Evolutionary conservation across 331 rosid genomes (phyloP), one percentile per base, ranked within the genome.

Genomic region (Rosa hybrid): DNA sequence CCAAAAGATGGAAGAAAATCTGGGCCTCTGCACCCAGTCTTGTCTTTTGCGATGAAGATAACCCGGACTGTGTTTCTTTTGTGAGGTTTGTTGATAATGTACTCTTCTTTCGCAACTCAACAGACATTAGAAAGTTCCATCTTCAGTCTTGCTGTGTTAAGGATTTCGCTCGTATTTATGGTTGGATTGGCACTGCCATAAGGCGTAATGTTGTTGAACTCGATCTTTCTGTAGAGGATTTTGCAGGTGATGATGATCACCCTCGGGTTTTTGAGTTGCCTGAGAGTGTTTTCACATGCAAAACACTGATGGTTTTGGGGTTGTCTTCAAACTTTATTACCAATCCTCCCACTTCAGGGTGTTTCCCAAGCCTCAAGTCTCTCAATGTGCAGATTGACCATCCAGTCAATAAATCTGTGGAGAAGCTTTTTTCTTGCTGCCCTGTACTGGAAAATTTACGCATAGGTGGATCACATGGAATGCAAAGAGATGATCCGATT

Each of bases 201-300:
- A 39, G 17, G 44, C 48, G 65, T 39, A 73, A 73, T n/a, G 77
- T 73, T 34, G 77, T 53, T 20, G 77, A 74, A 53, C n/a, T 74
- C 38, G 77, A 53, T 53, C n/a, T 74, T 53, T 53, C 34, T 34
- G 48, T 38, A 2, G 6, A 3, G 7, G 18, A 25, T 27, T 23
- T 11, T 62, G 14, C 7, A 20, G 30, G 30, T 57, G 64, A 57
- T n/a, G 30, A 57, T n/a, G 64, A n/a, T 20, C 27, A 20, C 4
- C 64, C 13, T 39, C 25, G 49, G 62, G 34, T 48, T 49, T 72
- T 48, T 13, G 30, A 34, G 45, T 73, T 53, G 49, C 77, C 77
- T 10, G 44, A 34, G 12, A 51, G 9, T 4, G 23, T 34, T 73
- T 34, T 73, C 65, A 17, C 6, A 14, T 27, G 49, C 34, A 39